These are phyloP conservation scores for Metschnikowia cerradonensis DNA, from an alignment of 805 yeast species.

Conservation along the genomic window DNA sequence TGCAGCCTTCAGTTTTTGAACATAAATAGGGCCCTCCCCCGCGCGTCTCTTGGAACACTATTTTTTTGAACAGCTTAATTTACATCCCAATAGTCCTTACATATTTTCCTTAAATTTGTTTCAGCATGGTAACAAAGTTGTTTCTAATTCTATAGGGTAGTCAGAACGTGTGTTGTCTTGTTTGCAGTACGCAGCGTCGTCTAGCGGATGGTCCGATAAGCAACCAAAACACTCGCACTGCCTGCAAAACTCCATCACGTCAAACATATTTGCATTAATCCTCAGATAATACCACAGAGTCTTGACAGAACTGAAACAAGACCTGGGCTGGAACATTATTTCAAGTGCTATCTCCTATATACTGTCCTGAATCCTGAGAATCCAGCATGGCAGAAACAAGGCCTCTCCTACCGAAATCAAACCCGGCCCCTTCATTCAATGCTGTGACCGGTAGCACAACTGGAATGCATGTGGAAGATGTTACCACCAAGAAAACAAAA, in stretches of 20 bases:
- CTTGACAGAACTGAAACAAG: neutral
- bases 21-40: neutral
- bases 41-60: neutral
- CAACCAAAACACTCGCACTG: slow-evolving; percentile 1
- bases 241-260: slow-evolving; percentile 1
- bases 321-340: neutral
- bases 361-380: neutral
- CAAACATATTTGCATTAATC: neutral
- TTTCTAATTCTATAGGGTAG: too few relatives aligned
- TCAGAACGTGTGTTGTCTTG: neutral
- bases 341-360: neutral
- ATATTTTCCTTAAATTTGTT: neutral
- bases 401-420: slow-evolving; percentile 18
- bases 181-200: neutral
- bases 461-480: neutral
- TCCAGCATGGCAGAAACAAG: slow-evolving; percentile 11
- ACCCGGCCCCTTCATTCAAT: neutral
- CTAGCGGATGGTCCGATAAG: neutral
- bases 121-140: too few relatives aligned
- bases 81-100: neutral
- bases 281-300: neutral
- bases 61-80: neutral
- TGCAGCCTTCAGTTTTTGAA: neutral
- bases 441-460: neutral
- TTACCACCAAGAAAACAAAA: neutral